Evolutionary conservation across 805 yeast genomes (phyloP).

Genomic region (Lipomyces mesembrius): DNA sequence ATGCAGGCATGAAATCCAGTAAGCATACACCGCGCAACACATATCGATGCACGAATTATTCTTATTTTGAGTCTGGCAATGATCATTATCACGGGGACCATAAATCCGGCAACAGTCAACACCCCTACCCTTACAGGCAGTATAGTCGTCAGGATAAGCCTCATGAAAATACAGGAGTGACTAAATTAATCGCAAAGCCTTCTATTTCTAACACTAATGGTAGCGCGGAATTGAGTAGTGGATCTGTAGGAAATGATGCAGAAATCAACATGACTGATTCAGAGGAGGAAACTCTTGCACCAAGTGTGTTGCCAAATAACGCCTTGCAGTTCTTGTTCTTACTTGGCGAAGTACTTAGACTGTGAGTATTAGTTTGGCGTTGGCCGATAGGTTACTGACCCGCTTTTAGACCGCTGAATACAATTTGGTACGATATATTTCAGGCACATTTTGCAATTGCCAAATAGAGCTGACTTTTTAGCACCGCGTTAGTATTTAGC

Average conservation of each 20-base stretch:
- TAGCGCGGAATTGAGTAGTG: neutral
- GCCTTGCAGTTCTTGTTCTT: neutral
- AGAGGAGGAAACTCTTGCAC: neutral
- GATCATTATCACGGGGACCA: neutral
- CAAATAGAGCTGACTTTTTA: constrained; percentile 1
- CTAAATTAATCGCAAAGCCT: neutral
- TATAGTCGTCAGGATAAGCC: neutral
- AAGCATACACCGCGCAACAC: neutral
- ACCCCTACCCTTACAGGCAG: neutral
- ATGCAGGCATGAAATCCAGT: neutral
- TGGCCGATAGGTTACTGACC: neutral
- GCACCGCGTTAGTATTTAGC: neutral
- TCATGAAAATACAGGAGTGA: neutral
- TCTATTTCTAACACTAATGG: neutral
- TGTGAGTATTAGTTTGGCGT: neutral
- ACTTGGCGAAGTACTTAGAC: constrained; percentile 5
- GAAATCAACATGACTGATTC: neutral
- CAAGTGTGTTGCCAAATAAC: constrained; percentile 2
- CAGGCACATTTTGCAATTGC: neutral
- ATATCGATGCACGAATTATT: neutral
- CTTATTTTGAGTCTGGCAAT: neutral
- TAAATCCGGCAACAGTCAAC: neutral
- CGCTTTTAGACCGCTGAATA: neutral
- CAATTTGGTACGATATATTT: neutral
- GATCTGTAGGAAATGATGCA: neutral